Percentiles rank a stretch among this genome's conserved stretches.
Conservation (phyloP, 805 yeast genomes). For the Yarrowia alimentaria region DNA sequence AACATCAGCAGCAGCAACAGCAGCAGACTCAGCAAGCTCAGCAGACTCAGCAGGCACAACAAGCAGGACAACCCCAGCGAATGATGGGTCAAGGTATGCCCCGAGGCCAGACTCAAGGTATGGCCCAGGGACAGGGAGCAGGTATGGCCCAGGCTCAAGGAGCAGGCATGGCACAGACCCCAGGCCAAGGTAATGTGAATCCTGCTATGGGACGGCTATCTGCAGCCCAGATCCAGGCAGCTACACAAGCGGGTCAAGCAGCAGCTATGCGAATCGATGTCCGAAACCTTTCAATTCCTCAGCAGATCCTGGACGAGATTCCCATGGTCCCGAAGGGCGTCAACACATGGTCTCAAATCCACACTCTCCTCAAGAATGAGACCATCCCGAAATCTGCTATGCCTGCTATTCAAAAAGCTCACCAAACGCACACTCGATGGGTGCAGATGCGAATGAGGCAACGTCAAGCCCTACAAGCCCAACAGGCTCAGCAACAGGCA, state of each 20-base stretch:
- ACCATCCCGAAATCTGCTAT: conserved; percentile 58
- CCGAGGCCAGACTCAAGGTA: too few relatives aligned
- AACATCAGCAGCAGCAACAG: conserved; percentile 31
- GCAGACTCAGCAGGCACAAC: conserved; percentile 33
- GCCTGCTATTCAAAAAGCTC: conserved; percentile 62
- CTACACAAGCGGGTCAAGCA: conserved; percentile 29
- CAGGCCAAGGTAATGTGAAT: too few relatives aligned
- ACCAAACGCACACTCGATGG: conserved; percentile 44
- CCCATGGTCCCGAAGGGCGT: conserved; percentile 77
- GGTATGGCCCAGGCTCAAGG: too few relatives aligned
- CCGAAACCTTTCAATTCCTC: conserved; percentile 71
- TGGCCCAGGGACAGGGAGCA: too few relatives aligned
- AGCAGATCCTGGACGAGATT: conserved; percentile 58
- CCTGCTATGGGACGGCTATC: too few relatives aligned
- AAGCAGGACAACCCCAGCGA: conserved; percentile 27
- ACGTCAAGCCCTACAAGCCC: conserved; percentile 32
- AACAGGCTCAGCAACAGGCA: conserved; percentile 33
- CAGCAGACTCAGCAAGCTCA: conserved; percentile 31
- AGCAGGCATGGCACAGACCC: too few relatives aligned
- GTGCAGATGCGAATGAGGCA: conserved; percentile 31
- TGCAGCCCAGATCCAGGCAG: conserved; percentile 20
- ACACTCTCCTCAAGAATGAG: conserved; percentile 59
- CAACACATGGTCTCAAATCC: conserved; percentile 77
- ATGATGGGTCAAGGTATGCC: too few relatives aligned
- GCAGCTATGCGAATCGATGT: conserved; percentile 40